A percentile compares a stretch with the other conserved stretches of the same genome.
Conservation (phyloP, 441 rosid genomes). For the Theobroma grandiflorum region DNA sequence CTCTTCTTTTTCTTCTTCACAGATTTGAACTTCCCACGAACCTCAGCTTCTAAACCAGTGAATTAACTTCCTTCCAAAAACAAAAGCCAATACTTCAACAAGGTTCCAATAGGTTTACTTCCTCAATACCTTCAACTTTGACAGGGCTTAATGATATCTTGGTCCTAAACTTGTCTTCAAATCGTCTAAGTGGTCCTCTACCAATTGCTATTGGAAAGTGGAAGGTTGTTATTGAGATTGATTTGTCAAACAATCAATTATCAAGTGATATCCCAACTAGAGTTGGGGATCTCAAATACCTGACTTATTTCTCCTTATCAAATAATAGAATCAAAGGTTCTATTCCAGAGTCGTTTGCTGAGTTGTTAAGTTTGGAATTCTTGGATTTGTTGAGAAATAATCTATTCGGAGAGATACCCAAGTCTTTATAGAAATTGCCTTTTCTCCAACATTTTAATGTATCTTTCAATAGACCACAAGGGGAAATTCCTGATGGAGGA, state of each 20-base stretch:
- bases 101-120: slow-evolving; percentile 21
- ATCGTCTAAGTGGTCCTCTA: slow-evolving; percentile 31
- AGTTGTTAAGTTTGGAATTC: no score
- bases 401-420: slow-evolving; percentile 34
- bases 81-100: no score
- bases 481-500: slow-evolving; percentile 30
- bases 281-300: slow-evolving; percentile 24
- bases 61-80: no score
- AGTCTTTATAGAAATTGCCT: slow-evolving; percentile 9
- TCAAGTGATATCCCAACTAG: slow-evolving; percentile 28
- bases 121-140: slow-evolving; percentile 27
- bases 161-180: slow-evolving; percentile 22
- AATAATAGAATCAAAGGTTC: slow-evolving; percentile 26
- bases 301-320: slow-evolving; percentile 24
- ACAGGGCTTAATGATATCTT: slow-evolving; percentile 28
- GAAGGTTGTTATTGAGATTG: slow-evolving; percentile 1
- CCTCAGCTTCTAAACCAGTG: no score
- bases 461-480: slow-evolving; percentile 29
- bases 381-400: slow-evolving; percentile 34
- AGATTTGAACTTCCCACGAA: no score
- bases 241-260: slow-evolving; percentile 33
- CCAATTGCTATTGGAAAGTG: slow-evolving; percentile 23
- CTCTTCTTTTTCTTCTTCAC: no score
- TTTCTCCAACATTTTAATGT: slow-evolving; percentile 28
- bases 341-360: slow-evolving; percentile 34